Evolutionary conservation across 1,139 yeast genomes (phyloP), one percentile per base, ranked within the genome.

Genomic region (Keqinozyma sinolaborantium): DNA sequence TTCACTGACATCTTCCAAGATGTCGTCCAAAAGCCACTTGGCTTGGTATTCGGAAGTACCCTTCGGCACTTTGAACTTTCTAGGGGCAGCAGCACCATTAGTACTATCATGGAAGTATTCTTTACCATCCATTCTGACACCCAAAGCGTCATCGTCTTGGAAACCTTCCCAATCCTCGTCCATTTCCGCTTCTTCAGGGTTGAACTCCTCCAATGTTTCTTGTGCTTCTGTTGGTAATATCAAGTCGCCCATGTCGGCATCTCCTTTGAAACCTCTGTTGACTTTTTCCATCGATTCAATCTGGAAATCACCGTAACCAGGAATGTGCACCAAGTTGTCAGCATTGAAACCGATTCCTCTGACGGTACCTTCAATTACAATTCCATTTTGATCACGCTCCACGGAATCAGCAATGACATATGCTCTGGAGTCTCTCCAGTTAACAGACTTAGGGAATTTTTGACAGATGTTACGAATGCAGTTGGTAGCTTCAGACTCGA

Each of bases 41-140:
- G 95, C 86, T 61, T 92, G 98, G 55, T 90, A 90, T 36, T 84
- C 95, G 0, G 97, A 88, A 29, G 95, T 82, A 14, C 97, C 97
- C 50, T 76, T 76, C 13, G 97, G 97, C 19, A 86, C 64, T 47
- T 67, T 74, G 39, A 48, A 53, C 36, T 58, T 64, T 35, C 51
- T 60, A 58, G 35, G 52, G 44, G 39, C 50, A 30, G 41, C 48
- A 31, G 35, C 45, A 26, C 54, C 64, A 9, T 29, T 27, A 2
- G 21, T 25, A 16, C 59, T 66, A 43, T 63, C 75, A 34, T 66
- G 68, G 42, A 83, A 73, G 50, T 79, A 82, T 24, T 70, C 73
- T 45, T 73, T 81, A 28, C 83, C 90, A 45, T 84, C 94, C 57
- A 83, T 73, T 51, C 86, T 70, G 14, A 85, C 79, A 18, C 87